Conservation (phyloP, 345 rosid species). For the Gossypioides kirkii region DNA sequence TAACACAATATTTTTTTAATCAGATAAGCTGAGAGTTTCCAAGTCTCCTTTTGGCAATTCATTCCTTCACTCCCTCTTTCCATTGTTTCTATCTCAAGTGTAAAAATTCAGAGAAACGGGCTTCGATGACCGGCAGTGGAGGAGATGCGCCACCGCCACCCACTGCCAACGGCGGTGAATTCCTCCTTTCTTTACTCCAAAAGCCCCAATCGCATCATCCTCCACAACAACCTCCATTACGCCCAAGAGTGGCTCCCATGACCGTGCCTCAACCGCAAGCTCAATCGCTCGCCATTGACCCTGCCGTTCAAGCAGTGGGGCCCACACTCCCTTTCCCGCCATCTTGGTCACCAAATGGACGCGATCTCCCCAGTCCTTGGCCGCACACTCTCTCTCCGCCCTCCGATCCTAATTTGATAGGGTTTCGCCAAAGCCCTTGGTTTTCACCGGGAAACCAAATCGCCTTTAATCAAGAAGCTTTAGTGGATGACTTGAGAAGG, state of each 20-base stretch:
- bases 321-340: constrained; percentile 39
- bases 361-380: constrained; percentile 29
- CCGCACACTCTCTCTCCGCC: constrained; percentile 33
- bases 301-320: constrained; percentile 81
- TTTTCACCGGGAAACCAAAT: constrained; percentile 26
- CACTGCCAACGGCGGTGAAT: constrained; percentile 62
- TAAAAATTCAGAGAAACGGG: background rate
- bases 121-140: constrained; percentile 55
- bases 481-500: constrained; percentile 41
- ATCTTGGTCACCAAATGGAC: constrained; percentile 35
- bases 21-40: too few species aligned
- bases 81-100: too few species aligned
- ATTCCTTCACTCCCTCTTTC: too few species aligned
- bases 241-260: constrained; percentile 6
- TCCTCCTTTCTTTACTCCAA: constrained; percentile 71
- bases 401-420: constrained; percentile 37
- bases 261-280: constrained; percentile 13
- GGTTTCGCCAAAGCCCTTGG: constrained; percentile 43
- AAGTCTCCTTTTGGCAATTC: too few species aligned
- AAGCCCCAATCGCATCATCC: constrained; percentile 32
- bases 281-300: constrained; percentile 43
- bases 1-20: too few species aligned
- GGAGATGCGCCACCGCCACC: constrained; percentile 44
- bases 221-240: constrained; percentile 18
- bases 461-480: constrained; percentile 28